A percentile compares a stretch with the other conserved stretches of the same genome.
These are phyloP conservation scores for Phytophthora lateralis DNA, from an alignment of 352 stramenopile genomes.

Conservation along the genomic window DNA sequence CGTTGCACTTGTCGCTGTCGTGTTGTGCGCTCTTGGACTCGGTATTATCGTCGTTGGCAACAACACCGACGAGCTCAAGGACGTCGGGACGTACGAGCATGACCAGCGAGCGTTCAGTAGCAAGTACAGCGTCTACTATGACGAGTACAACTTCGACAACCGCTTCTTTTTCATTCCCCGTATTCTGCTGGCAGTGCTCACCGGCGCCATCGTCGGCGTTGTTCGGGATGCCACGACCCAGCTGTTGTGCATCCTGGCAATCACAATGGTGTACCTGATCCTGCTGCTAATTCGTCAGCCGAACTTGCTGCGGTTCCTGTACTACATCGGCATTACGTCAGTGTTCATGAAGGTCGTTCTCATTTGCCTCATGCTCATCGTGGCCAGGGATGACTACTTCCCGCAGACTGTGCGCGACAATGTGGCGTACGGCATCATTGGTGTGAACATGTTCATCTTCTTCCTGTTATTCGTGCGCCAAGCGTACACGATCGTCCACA, in stretches of 20 bases:
- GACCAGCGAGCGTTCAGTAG: conserved; percentile 76
- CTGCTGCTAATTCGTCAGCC: conserved; percentile 73
- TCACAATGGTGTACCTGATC: conserved; percentile 75
- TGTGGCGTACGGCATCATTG: conserved; percentile 86
- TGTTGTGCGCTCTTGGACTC: conserved; percentile 68
- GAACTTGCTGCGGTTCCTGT: conserved; percentile 81
- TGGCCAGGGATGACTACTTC: conserved; percentile 82
- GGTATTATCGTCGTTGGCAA: conserved; percentile 69
- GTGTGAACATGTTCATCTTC: conserved; percentile 86
- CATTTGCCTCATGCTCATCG: conserved; percentile 79
- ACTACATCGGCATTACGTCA: conserved; percentile 79
- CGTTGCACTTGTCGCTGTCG: conserved; percentile 45
- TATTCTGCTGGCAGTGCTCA: conserved; percentile 73
- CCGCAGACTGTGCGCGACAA: conserved; percentile 82
- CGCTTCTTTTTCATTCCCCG: conserved; percentile 88
- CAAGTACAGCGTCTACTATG: conserved; percentile 89
- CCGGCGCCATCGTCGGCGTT: conserved; percentile 73
- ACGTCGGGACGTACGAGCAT: conserved; percentile 79
- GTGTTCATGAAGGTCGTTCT: conserved; percentile 87
- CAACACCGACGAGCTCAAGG: conserved; percentile 72
- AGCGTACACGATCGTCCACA: conserved; percentile 78
- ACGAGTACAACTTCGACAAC: conserved; percentile 91
- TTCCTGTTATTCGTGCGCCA: conserved; percentile 81
- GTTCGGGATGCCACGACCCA: conserved; percentile 72
- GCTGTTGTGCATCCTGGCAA: conserved; percentile 72